Conservation (phyloP, 805 yeast genomes). For the Pichia manshurica region DNA sequence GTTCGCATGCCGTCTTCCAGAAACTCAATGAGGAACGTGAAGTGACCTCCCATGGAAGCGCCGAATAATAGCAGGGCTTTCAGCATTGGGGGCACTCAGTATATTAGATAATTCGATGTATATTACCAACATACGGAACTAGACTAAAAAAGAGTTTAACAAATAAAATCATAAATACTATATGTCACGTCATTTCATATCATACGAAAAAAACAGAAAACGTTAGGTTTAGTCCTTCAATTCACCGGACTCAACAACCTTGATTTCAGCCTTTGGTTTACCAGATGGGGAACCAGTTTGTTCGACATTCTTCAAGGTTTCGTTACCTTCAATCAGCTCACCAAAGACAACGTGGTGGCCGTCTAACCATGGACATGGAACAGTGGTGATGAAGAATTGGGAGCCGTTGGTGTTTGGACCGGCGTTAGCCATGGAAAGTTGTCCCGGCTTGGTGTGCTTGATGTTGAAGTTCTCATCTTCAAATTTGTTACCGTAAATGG, state of each 20-base stretch:
- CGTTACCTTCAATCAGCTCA: constrained; percentile 62
- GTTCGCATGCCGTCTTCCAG: constrained; percentile 29
- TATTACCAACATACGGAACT: too few relatives aligned
- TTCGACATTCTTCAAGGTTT: constrained; percentile 81
- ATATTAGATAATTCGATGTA: too few relatives aligned
- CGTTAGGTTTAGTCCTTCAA: constrained; percentile 28
- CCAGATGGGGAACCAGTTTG: constrained; percentile 49
- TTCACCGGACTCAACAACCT: constrained; percentile 56
- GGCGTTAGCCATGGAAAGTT: constrained; percentile 87
- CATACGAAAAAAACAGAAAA: too few relatives aligned
- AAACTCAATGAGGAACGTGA: constrained; percentile 25
- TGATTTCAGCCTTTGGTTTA: constrained; percentile 44
- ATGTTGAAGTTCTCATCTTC: constrained; percentile 62
- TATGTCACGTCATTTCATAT: neutral
- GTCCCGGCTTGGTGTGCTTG: constrained; percentile 74
- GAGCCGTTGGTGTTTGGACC: constrained; percentile 93
- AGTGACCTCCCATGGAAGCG: neutral
- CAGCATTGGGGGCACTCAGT: too few relatives aligned
- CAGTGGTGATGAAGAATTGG: constrained; percentile 84
- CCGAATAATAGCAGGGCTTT: too few relatives aligned
- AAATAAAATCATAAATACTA: too few relatives aligned
- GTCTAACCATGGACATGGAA: constrained; percentile 70
- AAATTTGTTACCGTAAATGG: constrained; percentile 65
- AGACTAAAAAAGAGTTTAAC: too few relatives aligned
- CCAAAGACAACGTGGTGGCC: constrained; percentile 78